phyloP scores from a whole-genome alignment of 495 filamentous ascomycete species.

The Daldinia vernicosa region DNA sequence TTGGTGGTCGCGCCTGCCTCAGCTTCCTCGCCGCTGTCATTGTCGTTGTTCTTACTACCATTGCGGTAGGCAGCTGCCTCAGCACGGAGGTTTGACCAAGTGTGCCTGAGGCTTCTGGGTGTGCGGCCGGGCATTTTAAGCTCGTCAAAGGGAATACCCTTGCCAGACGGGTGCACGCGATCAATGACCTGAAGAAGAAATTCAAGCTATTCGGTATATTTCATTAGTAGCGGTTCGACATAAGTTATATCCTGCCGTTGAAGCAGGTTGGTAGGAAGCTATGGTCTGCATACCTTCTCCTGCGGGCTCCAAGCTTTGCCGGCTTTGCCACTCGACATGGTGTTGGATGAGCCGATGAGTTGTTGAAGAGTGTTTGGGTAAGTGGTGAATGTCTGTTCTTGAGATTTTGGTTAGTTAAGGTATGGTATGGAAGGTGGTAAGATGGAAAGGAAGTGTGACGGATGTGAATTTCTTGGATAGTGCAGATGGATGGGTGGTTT shows the following conservation, averaged over 20 bases:
- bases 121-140: slow-evolving; percentile 43
- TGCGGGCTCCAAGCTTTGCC: slow-evolving; percentile 44
- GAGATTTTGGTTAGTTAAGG: background rate
- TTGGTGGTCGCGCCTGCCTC: background rate
- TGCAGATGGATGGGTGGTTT: background rate
- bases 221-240: background rate
- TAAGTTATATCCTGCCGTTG: background rate
- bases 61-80: slow-evolving; percentile 21
- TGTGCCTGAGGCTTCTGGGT: slow-evolving; percentile 27
- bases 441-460: background rate
- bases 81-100: slow-evolving; percentile 27
- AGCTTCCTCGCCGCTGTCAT: background rate
- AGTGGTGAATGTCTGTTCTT: background rate
- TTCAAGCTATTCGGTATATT: slow-evolving; percentile 29
- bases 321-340: slow-evolving; percentile 6
- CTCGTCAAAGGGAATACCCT: slow-evolving; percentile 11
- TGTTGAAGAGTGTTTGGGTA: background rate
- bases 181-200: slow-evolving; percentile 46
- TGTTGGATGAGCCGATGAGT: background rate
- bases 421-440: background rate
- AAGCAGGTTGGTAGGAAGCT: background rate
- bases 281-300: slow-evolving; percentile 48
- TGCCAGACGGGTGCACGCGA: slow-evolving; percentile 7
- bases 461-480: background rate
- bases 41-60: background rate